Evolutionary conservation across 129 eudicot species (phyloP), one percentile per base, ranked within the genome.

Genomic region (Centella asiatica): DNA sequence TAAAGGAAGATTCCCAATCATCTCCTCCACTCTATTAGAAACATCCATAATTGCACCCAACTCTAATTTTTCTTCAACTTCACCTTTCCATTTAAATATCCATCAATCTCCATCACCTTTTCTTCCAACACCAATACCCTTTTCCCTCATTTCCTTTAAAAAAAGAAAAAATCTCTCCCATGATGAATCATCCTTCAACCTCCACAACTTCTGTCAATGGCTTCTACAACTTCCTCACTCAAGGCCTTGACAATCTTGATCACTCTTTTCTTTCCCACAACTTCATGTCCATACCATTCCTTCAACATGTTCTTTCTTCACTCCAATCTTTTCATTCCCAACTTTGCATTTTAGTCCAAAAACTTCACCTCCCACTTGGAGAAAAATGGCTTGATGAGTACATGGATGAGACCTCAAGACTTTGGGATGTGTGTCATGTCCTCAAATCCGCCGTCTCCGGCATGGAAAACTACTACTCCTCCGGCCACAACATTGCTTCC

Each of bases 311-410:
- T 28, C 79, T 85, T 14, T 69, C 88, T 6, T 64, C 74, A 12
- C 79, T 85, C 57, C 78, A 73, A 68, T 76, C 88, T 31, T 78
- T 78, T 20, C 81, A 85, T 44, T 64, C 88, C 20, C 77, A 76
- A 23, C 17, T 85, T 14, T 76, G 77, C 57, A 42, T 81, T 67
- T 63, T 85, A 66, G 85, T 78, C 40, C 85, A 74, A 55, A 69
- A 74, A 40, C 75, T 85, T 37, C 85, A 81, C 62, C 69, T 85
- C 54, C 94, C 94, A 7, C 54, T 72, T 1, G 95, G 95, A 8
- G 95, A 80, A 58, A 85, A 85, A 68, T 85, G 95, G 89, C 86
- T 85, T n/a, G 88, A 85, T 57, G 94, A 85, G 65, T 85, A 81
- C 70, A 85, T 85, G 94, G 94, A 85, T 36, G 94, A 85, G 39